Conservation (phyloP, 208 protist genomes). For the Angomonas deanei region DNA sequence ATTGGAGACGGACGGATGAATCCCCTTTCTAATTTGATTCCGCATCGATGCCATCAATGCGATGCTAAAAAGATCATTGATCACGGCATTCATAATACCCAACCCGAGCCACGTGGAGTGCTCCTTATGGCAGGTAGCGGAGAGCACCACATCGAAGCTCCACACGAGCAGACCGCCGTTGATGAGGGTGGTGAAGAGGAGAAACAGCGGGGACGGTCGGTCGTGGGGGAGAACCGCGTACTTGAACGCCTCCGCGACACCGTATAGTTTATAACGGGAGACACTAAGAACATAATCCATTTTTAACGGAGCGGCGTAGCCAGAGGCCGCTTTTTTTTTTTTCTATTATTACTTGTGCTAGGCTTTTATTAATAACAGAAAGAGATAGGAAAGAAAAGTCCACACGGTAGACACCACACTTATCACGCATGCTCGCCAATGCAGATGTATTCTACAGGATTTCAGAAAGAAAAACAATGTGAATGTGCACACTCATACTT, state of each 20-base stretch:
- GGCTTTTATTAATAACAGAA: no score
- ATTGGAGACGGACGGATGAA: slow-evolving; percentile 19
- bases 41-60: slow-evolving; percentile 38
- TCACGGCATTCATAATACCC: slow-evolving; percentile 41
- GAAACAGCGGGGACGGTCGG: slow-evolving; percentile 61
- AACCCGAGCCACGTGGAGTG: slow-evolving; percentile 21
- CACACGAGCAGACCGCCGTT: slow-evolving; percentile 51
- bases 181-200: slow-evolving; percentile 29
- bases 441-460: no score
- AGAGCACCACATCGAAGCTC: slow-evolving; percentile 34
- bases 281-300: slow-evolving; percentile 22
- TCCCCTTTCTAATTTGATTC: slow-evolving; percentile 39
- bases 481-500: no score
- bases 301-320: no score
- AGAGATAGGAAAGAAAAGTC: no score
- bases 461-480: no score
- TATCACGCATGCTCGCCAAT: no score
- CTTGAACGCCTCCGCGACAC: slow-evolving; percentile 12
- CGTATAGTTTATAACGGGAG: slow-evolving; percentile 18
- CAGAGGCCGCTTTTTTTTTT: no score
- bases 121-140: slow-evolving; percentile 16
- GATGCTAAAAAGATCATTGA: slow-evolving; percentile 68
- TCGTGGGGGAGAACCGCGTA: slow-evolving; percentile 41
- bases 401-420: no score
- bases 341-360: no score